Evolutionary conservation across 2,329 filamentous ascomycete species (phyloP), one percentile per base, ranked within the genome.

Genomic region (Amesomyces nigricolor): DNA sequence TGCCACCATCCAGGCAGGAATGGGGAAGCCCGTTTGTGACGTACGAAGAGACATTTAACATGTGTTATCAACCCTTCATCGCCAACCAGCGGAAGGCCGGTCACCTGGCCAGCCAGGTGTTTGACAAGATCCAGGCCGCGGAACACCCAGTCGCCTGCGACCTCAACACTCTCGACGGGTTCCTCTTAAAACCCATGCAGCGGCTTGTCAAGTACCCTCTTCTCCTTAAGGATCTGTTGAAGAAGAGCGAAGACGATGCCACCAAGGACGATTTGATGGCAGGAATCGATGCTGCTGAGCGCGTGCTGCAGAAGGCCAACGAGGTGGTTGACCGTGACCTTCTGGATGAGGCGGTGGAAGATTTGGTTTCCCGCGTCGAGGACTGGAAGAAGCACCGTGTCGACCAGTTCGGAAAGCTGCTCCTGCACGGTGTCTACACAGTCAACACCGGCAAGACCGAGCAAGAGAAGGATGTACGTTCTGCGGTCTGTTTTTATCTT

Each of bases 351-450:
- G 91, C 91, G 5, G 76, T 96, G 9, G 83, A 88, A 58, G 94
- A 97, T 57, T 78, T 99, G 26, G 85, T 87, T 57, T 74, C 74
- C 52, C 80, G 94, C 49, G 92, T 99, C 1, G 94, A 97, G 66
- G 94, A 99, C 69, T 99, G 94, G 94, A 97, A 96, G 72, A 89
- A 87, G 51, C 89, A 97, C 68, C 84, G 86, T 57, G 86, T 96
- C 29, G 88, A 95, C 59, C 83, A 87, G n/a, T 96, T 99, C 65
- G 94, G 94, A 40, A 87, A 91, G 52, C 76, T 99, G 17, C 78
- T 99, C 32, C 78, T 95, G 22, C 89, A 95, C 64, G 94, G 94
- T 35, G 88, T 91, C 30, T 95, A 96, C 71, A 91, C 89, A 0
- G 92, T 99, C 40, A 77, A 96, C 32, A 97, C 95, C 22, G 87